Base-by-base conservation (phyloP, 108 stramenopile genomes). In the Schizochytrium sp. region DNA sequence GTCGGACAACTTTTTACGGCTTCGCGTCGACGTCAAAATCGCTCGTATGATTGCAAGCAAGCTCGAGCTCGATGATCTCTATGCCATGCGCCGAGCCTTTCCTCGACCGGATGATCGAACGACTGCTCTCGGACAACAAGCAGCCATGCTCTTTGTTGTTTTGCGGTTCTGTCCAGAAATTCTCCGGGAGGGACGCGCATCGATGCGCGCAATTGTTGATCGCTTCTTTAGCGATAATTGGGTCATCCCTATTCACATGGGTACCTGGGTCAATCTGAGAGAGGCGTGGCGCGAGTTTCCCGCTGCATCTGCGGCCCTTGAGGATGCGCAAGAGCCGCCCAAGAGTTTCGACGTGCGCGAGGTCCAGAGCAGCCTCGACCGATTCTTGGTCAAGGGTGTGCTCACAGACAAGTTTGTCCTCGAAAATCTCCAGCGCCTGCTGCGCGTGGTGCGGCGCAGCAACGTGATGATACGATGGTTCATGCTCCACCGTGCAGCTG, bases 161-260 rank as follows among this genome's bases (percentile, higher is more conserved):
- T 90, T 95, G 45, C 93, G 90, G 89, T 95, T 95, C 83, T 87
- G 89, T 71, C 94, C 94, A 4, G 63, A 60, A 8, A 90, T 88
- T 25, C 88, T 95, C 0, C 60, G 90, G 16, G 89, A 89, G 16
- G 92, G 93, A 47, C 21, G 34, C 10, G 88, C 91, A 21, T 92
- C 88, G 48, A 88, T 95, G 90, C 90, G 94, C 47, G 95, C 93
- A 44, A 87, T 95, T 44, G 94, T 93, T 2, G 94, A 95, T 60
- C 91, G 90, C 48, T 91, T 90, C 91, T 95, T 95, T 89, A 87
- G 88, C 59, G 95, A 95, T 57, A 95, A 95, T 90, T 95, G 93
- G 93, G 92, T 95, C 21, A 88, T 94, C n/a, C 92, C 93, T 5
- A 47, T 89, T 14, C 91, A 91, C 88, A 91, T 93, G 91, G 95